Conservation (phyloP, 2,329 filamentous ascomycete genomes). For the Gaeumannomyces tritici region DNA sequence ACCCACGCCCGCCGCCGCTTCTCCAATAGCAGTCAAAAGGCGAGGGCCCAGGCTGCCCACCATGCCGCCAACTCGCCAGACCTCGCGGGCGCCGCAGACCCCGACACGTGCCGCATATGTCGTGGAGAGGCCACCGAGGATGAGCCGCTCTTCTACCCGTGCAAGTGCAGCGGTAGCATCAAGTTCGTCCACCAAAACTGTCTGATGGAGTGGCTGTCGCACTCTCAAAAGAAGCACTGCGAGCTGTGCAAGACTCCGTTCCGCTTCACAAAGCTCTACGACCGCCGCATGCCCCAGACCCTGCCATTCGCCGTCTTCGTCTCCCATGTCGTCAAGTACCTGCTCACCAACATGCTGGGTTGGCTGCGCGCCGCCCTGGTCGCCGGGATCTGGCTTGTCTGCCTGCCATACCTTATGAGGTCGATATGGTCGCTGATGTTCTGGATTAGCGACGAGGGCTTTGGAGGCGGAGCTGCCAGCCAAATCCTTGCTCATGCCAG, state of each 20-base stretch:
- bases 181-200: conserved; percentile 98
- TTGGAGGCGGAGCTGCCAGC: conserved; percentile 21
- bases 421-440: conserved; percentile 90
- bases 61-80: not conserved
- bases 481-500: not conserved
- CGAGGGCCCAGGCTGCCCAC: conserved; percentile 2
- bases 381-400: conserved; percentile 75
- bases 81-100: conserved; percentile 26
- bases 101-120: conserved; percentile 94
- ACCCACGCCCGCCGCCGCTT: conserved; percentile 18
- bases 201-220: conserved; percentile 96
- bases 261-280: conserved; percentile 95
- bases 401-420: conserved; percentile 84
- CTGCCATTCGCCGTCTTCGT: conserved; percentile 76
- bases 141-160: conserved; percentile 91
- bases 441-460: conserved; percentile 79
- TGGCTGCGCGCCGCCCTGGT: conserved; percentile 76
- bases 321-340: conserved; percentile 66
- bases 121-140: conserved; percentile 73
- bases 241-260: conserved; percentile 98
- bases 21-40: conserved; percentile 6
- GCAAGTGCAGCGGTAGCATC: conserved; percentile 98
- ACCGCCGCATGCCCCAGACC: conserved; percentile 80
- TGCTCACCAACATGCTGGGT: conserved; percentile 59
- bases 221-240: conserved; percentile 99